A percentile compares a stretch with the other conserved stretches of the same genome.
These are phyloP conservation scores for Leptosphaerulina australis DNA, from an alignment of 2,329 filamentous ascomycete genomes.

Conservation along the genomic window DNA sequence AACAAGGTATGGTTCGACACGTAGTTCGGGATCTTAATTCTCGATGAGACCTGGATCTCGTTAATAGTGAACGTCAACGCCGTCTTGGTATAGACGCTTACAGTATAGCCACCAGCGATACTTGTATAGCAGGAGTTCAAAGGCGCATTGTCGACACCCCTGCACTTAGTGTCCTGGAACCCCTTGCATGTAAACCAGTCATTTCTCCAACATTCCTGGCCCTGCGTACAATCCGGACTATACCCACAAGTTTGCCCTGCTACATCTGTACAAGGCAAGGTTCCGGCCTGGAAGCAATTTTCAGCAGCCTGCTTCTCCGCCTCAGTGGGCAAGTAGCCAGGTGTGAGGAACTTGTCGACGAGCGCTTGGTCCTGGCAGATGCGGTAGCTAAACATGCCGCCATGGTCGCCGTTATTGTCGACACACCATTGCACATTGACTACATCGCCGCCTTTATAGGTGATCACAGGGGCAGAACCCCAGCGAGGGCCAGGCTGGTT, in stretches of 20 bases:
- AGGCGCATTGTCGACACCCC: slow-evolving; percentile 40
- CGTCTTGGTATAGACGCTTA: slow-evolving; percentile 13
- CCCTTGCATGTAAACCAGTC: slow-evolving; percentile 46
- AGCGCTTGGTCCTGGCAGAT: slow-evolving; percentile 43
- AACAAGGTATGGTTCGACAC: slow-evolving; percentile 40
- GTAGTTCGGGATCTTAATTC: slow-evolving; percentile 45
- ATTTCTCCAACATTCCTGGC: slow-evolving; percentile 42
- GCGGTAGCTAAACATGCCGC: slow-evolving; percentile 45
- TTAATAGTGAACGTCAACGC: not conserved
- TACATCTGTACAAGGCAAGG: slow-evolving; percentile 42
- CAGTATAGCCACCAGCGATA: slow-evolving; percentile 45
- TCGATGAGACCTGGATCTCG: slow-evolving; percentile 20
- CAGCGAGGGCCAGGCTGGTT: slow-evolving; percentile 42
- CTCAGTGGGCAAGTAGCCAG: slow-evolving; percentile 41
- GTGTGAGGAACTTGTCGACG: slow-evolving; percentile 40
- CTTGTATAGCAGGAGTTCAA: slow-evolving; percentile 43
- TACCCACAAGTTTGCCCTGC: slow-evolving; percentile 39
- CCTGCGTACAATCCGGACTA: slow-evolving; percentile 38
- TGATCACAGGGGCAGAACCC: slow-evolving; percentile 39
- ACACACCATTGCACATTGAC: slow-evolving; percentile 45
- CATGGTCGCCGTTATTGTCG: slow-evolving; percentile 45
- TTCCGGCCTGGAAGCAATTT: slow-evolving; percentile 38
- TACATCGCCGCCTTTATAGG: slow-evolving; percentile 38
- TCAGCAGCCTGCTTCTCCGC: slow-evolving; percentile 45
- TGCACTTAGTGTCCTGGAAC: slow-evolving; percentile 39